Base-by-base conservation (phyloP, 139 green algal species). In the Raphidocelis subcapitata region DNA sequence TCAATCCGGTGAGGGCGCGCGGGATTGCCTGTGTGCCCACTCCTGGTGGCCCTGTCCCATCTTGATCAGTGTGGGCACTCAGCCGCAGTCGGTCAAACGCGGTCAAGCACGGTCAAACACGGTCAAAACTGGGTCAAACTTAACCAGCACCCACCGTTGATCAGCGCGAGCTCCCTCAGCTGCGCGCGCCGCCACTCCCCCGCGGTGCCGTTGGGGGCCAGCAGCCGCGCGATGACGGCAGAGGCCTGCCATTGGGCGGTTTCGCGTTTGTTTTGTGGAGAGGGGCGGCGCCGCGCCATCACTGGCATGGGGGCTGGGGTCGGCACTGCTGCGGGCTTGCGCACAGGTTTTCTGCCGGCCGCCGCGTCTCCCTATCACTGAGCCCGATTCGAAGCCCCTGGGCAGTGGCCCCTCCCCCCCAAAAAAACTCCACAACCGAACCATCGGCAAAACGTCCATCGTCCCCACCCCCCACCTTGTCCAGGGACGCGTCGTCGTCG, bases 141-240 rank as follows among this genome's bases (percentile, higher is more conserved):
- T n/a, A n/a, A n/a, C n/a, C n/a, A 84, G 28, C 90, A 80, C 21
- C 82, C 90, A 57, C 94, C 95, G 72, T 99, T 99, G 14, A 99
- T 82, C 0, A 88, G 77, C 44, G 95, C 95, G 41, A 99, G 85
- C 83, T 99, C 95, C 5, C 93, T 74, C 75, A 99, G 82, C 84
- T 97, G 90, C 79, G 93, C 62, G 37, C 91, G 85, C 86, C 99
- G 99, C 82, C 97, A 89, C 77, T 98, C 92, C 68, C 96, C 96
- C 55, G 82, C 69, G 28, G 84, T 84, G 63, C 98, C 94, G 35
- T 83, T 72, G 1, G 77, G 77, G 12, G 29, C 37, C 65, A 83
- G 35, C 47, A 83, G 72, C 60, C 64, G 56, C 5, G 68, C 72
- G 15, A 83, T 52, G 64, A 82, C 75, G 26, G 35, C 62, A 35